These are phyloP conservation scores for Microthlaspi erraticum DNA, from an alignment of 345 rosid species.

Conservation along the genomic window DNA sequence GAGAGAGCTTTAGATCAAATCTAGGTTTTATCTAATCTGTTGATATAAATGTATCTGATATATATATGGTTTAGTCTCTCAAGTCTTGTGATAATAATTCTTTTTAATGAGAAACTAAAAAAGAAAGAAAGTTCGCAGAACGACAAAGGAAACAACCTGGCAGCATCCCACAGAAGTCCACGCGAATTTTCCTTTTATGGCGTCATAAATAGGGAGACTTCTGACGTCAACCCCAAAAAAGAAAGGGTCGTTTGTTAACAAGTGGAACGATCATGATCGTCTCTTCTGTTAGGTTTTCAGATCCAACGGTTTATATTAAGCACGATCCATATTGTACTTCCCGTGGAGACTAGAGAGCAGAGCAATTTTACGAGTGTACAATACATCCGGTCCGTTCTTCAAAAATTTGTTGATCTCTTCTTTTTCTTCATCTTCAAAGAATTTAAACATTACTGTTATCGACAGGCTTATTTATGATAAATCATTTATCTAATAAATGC, in stretches of 20 bases:
- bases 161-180: conserved; percentile 24
- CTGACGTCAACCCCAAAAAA: conserved; percentile 41
- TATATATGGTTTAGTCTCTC: conserved; percentile 16
- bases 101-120: not conserved
- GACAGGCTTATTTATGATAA: no score
- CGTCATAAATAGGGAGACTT: conserved; percentile 35
- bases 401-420: no score
- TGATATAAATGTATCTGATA: conserved; percentile 24
- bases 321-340: not conserved
- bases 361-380: not conserved
- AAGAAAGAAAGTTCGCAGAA: conserved; percentile 38
- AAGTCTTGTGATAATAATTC: not conserved
- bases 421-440: no score
- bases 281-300: not conserved
- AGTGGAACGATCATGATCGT: conserved; percentile 16
- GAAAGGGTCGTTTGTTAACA: not conserved
- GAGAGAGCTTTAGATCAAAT: conserved; percentile 26
- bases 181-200: conserved; percentile 14
- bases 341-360: not conserved
- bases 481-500: no score
- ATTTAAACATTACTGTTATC: no score
- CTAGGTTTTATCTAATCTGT: conserved; percentile 24
- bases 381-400: conserved; percentile 20
- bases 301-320: conserved; percentile 19
- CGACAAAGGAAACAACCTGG: conserved; percentile 50